Conservation (phyloP, 371 early-diverging fungal species). For the Rhizopus delemar region DNA sequence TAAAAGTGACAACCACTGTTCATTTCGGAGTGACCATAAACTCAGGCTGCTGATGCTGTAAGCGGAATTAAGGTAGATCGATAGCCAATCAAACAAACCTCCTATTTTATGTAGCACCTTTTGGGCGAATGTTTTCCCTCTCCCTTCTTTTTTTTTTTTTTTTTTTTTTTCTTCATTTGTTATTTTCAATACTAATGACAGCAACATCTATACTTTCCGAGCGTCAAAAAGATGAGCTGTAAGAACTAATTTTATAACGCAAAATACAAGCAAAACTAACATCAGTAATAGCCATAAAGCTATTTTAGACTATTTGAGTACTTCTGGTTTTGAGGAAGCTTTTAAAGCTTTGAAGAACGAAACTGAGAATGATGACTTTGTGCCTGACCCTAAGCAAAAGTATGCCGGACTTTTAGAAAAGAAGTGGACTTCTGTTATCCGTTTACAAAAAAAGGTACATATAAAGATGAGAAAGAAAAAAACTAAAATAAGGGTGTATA, state of each 20-base stretch:
- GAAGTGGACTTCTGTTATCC: slow-evolving; percentile 90
- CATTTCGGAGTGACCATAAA: too few relatives aligned
- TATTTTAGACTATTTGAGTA: slow-evolving; percentile 79
- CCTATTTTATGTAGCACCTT: neutral
- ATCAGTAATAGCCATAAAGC: slow-evolving; percentile 64
- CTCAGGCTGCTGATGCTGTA: too few relatives aligned
- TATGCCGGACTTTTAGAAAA: slow-evolving; percentile 84
- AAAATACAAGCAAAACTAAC: neutral
- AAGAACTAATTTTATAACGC: slow-evolving; percentile 6
- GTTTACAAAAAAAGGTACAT: slow-evolving; percentile 81
- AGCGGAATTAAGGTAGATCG: too few relatives aligned
- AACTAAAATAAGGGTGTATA: slow-evolving; percentile 21
- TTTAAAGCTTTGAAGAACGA: slow-evolving; percentile 68
- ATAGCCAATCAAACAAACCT: neutral
- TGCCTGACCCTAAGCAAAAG: slow-evolving; percentile 72
- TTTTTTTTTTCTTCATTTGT: neutral
- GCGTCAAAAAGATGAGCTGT: slow-evolving; percentile 34
- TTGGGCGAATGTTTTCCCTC: neutral
- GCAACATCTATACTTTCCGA: slow-evolving; percentile 31
- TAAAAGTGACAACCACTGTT: too few relatives aligned
- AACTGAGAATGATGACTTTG: slow-evolving; percentile 67
- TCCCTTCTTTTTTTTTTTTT: slow-evolving; percentile 1
- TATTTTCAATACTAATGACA: slow-evolving; percentile 58
- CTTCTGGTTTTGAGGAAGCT: slow-evolving; percentile 70
- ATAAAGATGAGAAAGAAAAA: neutral